These are phyloP conservation scores for Exophiala viscosa DNA, from an alignment of 2,329 filamentous ascomycete species.

Conservation along the genomic window DNA sequence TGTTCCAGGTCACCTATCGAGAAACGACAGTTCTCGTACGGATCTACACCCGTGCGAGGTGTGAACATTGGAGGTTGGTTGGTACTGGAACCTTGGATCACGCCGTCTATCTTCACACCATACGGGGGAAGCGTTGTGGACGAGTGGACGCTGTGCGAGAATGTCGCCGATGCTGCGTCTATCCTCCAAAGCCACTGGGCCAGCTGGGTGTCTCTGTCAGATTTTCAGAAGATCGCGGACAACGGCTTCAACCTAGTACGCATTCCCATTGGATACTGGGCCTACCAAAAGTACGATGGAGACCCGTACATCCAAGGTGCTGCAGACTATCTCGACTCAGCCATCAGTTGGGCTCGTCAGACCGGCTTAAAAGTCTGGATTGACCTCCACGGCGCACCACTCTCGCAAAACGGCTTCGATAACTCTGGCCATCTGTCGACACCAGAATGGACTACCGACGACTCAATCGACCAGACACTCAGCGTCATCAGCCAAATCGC, in stretches of 20 bases:
- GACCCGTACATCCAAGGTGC: constrained; percentile 63
- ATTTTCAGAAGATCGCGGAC: constrained; percentile 54
- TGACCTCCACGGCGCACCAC: constrained; percentile 62
- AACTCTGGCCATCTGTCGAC: constrained; percentile 53
- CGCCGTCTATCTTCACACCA: constrained; percentile 56
- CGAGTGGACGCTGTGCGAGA: constrained; percentile 53
- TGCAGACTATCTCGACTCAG: constrained; percentile 54
- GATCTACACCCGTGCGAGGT: constrained; percentile 39
- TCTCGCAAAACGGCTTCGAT: constrained; percentile 65
- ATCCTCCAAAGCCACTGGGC: constrained; percentile 57
- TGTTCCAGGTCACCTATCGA: constrained; percentile 18
- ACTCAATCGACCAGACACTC: constrained; percentile 41
- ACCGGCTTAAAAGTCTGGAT: constrained; percentile 62
- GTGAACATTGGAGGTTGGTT: constrained; percentile 66
- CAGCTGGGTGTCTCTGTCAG: constrained; percentile 53
- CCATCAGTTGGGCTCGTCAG: constrained; percentile 56
- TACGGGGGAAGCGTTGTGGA: constrained; percentile 49
- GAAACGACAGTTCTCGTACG: constrained; percentile 23
- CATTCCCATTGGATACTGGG: constrained; percentile 66
- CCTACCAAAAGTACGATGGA: constrained; percentile 49
- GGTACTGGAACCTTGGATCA: constrained; percentile 63
- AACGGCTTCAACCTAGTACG: constrained; percentile 57
- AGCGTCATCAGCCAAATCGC: constrained; percentile 56
- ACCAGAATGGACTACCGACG: constrained; percentile 36
- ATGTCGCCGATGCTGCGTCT: constrained; percentile 48